Evolutionary conservation across 1,284 basidiomycete species (phyloP), one percentile per base, ranked within the genome.

Genomic region (Marasmius sp.): DNA sequence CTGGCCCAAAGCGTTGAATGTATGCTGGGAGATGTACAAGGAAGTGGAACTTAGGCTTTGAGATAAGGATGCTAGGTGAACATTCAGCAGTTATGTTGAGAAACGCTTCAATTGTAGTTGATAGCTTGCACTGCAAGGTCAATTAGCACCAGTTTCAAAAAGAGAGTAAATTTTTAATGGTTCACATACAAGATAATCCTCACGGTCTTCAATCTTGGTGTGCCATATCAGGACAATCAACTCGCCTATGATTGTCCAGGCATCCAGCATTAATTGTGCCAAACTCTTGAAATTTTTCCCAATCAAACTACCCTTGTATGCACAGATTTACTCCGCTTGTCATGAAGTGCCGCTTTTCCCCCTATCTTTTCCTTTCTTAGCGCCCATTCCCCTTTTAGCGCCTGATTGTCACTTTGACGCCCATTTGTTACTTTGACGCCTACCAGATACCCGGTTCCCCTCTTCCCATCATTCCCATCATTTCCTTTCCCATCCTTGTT

Each of bases 251-350:
- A 65, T 59, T 12, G 52, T 59, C 66, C 68, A 68, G 0, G 61
- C 45, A 6, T 60, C 18, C 8, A 71, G 36, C 14, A 65, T 60
- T 0, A 65, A 64, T 50, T 74, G 73, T 27, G 66, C 58, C 6
- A 74, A 27, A 4, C 64, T 68, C 53, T 73, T 72, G 60, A 73
- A 72, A 55, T 73, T 69, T 38, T 70, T 68, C 12, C 71, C 72
- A 48, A 73, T 72, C 3, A 74, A 64, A n/a, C 47, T 48, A 47
- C 66, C 66, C 6, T 57, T 27, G 43, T 73, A 72, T 53, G 69
- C 64, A 3, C 67, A 54, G 49, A 74, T 67, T 50, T 73, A 72
- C 33, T 58, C 59, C 0, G 69, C 70, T 1, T n/a, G n/a, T n/a
- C n/a, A n/a, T n/a, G n/a, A n/a, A n/a, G n/a, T n/a, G n/a, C n/a